Evolutionary conservation across 1,139 yeast species (phyloP), one percentile per base, ranked within the genome.

Genomic region (Hyphopichia buzzinii): DNA sequence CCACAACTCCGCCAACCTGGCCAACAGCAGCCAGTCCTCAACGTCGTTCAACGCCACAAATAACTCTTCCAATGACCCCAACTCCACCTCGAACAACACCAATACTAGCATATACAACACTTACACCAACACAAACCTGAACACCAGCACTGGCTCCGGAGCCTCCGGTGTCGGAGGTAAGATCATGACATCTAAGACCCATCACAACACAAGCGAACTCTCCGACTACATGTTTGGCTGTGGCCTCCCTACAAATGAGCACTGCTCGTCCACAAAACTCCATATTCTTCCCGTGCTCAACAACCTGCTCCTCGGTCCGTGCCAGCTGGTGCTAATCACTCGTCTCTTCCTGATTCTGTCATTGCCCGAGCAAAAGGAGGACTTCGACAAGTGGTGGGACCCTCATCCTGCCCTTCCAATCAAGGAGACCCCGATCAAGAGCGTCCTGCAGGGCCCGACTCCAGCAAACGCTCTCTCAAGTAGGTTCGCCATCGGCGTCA

Each of bases 181-280:
- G 29, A 44, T 52, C 27, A 26, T 49, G 11, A 38, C 54, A 3
- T 51, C 62, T 26, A 64, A 62, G 34, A 39, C 62, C 3, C 60
- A 63, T 42, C 79, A 76, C 44, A 63, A 68, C 25, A 45, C 57
- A 8, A 58, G 60, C 38, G 81, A 77, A 41, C 49, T 77, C 26
- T 65, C 72, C 32, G 73, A 73, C 40, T 74, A 67, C 45, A 73
- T 76, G 75, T 77, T 76, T 52, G 83, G 83, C 4, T 72, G 77
- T 40, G 81, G 81, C 0, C 53, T 77, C 25, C 78, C 80, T 11
- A 58, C 74, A 4, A 73, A 64, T 42, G 81, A 77, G 41, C 54
- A 62, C n/a, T 62, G 62, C 25, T 52, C 65, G 17, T 54, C 68
- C 13, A 72, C 77, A 2, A 77, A 77, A 42, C 48, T 77, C 7